phyloP scores from a whole-genome alignment of 768 basidiomycete genomes.

The Podaxis sp. region DNA sequence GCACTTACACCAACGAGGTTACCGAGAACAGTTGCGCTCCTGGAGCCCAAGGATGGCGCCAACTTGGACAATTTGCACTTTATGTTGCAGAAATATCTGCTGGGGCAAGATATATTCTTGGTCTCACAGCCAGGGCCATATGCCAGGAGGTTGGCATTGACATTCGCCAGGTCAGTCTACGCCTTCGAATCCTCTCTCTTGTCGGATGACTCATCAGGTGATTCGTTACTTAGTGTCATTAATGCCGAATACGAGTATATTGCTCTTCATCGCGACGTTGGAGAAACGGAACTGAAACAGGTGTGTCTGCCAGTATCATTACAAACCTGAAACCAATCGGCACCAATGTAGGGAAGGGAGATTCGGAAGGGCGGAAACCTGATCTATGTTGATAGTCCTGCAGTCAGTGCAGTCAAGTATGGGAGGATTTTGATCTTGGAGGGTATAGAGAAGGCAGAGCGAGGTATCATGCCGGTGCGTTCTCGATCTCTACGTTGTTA shows the following conservation, averaged over 20 bases:
- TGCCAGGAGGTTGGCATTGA: conserved; percentile 59
- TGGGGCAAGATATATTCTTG: conserved; percentile 68
- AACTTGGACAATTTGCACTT: conserved; percentile 63
- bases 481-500: not conserved
- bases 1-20: conserved; percentile 50
- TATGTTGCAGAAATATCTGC: conserved; percentile 65
- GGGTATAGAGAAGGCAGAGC: conserved; percentile 71
- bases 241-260: conserved; percentile 72
- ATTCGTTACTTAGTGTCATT: conserved; percentile 39
- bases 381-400: conserved; percentile 67
- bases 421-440: conserved; percentile 66
- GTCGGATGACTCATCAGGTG: not conserved
- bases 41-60: conserved; percentile 52
- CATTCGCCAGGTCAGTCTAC: conserved; percentile 53
- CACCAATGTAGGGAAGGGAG: conserved; percentile 47
- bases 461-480: conserved; percentile 70
- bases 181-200: not conserved
- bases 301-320: conserved; percentile 23
- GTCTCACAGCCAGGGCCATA: conserved; percentile 69
- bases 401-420: conserved; percentile 64
- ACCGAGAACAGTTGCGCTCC: conserved; percentile 40
- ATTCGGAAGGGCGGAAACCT: conserved; percentile 61
- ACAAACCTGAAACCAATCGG: not conserved
- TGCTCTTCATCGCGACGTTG: conserved; percentile 64
- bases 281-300: conserved; percentile 74